Percentiles rank a stretch among this genome's conserved stretches.
Evolutionary conservation across 1,284 basidiomycete species (phyloP).

Genomic region (Heimioporus punctisporus): DNA sequence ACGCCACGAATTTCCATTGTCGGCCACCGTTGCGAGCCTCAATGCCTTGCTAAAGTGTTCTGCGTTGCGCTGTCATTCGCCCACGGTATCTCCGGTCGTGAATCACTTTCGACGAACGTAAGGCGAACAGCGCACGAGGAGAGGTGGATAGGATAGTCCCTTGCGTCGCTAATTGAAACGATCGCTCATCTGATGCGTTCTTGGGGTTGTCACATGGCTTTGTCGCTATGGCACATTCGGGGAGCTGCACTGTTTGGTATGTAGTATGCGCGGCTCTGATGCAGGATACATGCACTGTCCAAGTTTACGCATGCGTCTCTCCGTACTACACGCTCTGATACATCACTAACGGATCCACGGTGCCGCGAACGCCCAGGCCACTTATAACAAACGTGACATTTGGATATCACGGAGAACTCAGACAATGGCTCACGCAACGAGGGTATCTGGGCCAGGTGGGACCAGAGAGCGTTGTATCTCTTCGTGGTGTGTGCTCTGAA

Average conservation of each 20-base stretch:
- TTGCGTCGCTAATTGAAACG: constrained; percentile 12
- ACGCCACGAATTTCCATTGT: constrained; percentile 17
- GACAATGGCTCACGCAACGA: constrained; percentile 17
- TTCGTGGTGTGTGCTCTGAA: constrained; percentile 20
- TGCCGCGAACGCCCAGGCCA: constrained; percentile 29
- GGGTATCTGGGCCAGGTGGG: constrained; percentile 30
- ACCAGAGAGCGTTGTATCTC: constrained; percentile 22
- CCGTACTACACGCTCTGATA: constrained; percentile 12
- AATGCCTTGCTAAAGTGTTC: constrained; percentile 17
- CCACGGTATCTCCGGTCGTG: constrained; percentile 30
- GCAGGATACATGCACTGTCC: constrained; percentile 22
- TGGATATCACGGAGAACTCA: constrained; percentile 25
- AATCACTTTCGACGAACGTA: constrained; percentile 35
- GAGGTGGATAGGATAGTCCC: constrained; percentile 15
- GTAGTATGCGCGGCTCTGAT: neutral
- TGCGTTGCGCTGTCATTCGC: constrained; percentile 27
- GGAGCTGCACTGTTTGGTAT: constrained; percentile 31
- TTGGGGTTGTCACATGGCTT: no score
- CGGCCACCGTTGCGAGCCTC: constrained; percentile 14
- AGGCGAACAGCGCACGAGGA: constrained; percentile 6
- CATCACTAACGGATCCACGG: constrained; percentile 29
- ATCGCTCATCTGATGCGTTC: no score
- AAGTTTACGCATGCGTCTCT: constrained; percentile 15
- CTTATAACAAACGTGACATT: constrained; percentile 23
- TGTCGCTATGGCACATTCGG: constrained; percentile 29